These are phyloP conservation scores for Paraleonurus japonicus DNA, from an alignment of 257 asterid species.

Conservation along the genomic window DNA sequence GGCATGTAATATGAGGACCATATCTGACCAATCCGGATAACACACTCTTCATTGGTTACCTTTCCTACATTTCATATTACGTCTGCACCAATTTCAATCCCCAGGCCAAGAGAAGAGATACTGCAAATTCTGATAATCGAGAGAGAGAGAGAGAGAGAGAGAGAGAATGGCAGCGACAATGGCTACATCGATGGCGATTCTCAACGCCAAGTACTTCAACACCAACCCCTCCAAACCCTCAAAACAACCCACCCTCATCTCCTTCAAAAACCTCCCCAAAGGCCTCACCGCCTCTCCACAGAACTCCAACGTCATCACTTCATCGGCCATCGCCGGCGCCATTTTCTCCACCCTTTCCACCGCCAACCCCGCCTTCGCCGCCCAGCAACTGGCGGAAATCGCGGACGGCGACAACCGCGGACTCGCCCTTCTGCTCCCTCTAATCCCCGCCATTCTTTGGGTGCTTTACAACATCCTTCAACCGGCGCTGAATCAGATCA, in stretches of 20 bases:
- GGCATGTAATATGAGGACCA: conserved; percentile 50
- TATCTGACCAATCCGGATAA: conserved; percentile 56
- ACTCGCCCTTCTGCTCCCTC: too few species aligned
- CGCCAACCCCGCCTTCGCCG: conserved; percentile 75
- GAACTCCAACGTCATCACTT: not conserved
- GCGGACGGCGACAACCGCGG: conserved; percentile 96
- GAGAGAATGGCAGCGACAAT: conserved; percentile 65
- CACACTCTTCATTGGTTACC: conserved; percentile 47
- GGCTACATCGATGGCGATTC: conserved; percentile 67
- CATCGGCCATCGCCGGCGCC: conserved; percentile 59
- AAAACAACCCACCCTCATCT: conserved; percentile 43
- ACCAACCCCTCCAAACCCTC: conserved; percentile 31
- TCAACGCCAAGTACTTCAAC: conserved; percentile 54
- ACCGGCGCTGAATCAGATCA: conserved; percentile 84
- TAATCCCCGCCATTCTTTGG: too few species aligned
- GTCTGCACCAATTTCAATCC: conserved; percentile 22
- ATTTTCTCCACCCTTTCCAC: conserved; percentile 70
- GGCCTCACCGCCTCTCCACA: conserved; percentile 29
- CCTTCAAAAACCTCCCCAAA: conserved; percentile 52
- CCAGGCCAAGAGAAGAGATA: too few species aligned
- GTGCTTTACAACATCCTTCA: conserved; percentile 86
- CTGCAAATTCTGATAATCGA: not conserved
- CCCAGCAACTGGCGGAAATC: conserved; percentile 79
- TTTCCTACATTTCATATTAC: conserved; percentile 8
- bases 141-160: not conserved